phyloP scores from a whole-genome alignment of 2,329 filamentous ascomycete genomes.

The Epicoccum sorghinum region DNA sequence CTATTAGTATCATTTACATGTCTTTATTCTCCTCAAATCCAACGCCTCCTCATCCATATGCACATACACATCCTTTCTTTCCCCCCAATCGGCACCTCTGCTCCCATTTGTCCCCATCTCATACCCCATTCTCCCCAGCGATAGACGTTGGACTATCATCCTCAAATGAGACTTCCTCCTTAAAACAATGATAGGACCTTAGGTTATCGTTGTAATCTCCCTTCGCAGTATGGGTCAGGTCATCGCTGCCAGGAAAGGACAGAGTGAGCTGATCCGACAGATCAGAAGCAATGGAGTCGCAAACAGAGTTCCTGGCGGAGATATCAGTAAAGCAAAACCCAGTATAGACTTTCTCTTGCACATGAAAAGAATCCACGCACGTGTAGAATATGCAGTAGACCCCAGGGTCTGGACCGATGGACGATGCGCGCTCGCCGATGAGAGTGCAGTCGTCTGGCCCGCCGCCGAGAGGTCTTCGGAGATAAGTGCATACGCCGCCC shows the following conservation, averaged over 20 bases:
- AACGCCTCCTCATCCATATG: too few relatives aligned
- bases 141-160: too few relatives aligned
- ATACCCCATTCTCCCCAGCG: too few relatives aligned
- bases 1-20: too few relatives aligned
- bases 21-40: too few relatives aligned
- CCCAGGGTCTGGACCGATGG: conserved; percentile 31
- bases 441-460: conserved; percentile 24
- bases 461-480: conserved; percentile 19
- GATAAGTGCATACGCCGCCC: conserved; percentile 26
- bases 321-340: too few relatives aligned
- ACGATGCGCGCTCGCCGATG: conserved; percentile 19
- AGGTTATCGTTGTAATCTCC: conserved; percentile 30
- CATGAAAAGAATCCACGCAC: conserved; percentile 19
- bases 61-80: too few relatives aligned
- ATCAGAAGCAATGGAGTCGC: conserved; percentile 16
- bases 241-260: conserved; percentile 18
- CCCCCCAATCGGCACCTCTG: too few relatives aligned
- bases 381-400: conserved; percentile 36
- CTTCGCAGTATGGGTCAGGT: conserved; percentile 12
- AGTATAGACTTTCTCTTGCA: too few relatives aligned
- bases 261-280: conserved; percentile 17
- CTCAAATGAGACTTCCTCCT: too few relatives aligned
- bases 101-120: too few relatives aligned
- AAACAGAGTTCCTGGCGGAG: conserved; percentile 19
- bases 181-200: neutral